Base-by-base conservation (phyloP, 495 filamentous ascomycete genomes). In the Xylaria longipes region DNA sequence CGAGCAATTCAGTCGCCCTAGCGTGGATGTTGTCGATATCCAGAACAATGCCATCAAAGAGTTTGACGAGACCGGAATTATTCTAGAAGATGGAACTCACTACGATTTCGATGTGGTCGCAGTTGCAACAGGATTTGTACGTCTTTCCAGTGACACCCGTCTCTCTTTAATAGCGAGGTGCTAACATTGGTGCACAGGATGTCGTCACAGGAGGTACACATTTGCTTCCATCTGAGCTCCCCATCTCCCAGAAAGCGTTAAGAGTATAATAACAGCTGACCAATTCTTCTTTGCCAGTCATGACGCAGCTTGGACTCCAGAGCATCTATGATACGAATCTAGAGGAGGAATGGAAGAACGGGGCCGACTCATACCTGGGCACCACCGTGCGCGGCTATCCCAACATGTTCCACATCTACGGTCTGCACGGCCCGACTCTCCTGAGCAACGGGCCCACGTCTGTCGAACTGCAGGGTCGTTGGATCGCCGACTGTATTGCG, bases 351-450 rank as follows among this genome's bases (percentile, higher is more conserved):
- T 89, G 86, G 86, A 79, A 80, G 64, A 71, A 75, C 22, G 71
- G 65, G 2, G 71, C 45, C 27, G 7, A 52, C 17, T 65, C 71
- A 22, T 56, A 73, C 39, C 57, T 73, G 4, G 71, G 71, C 3
- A 54, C 62, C 11, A 37, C 41, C 1, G 46, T 62, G 11, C 31
- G 56, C 71, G 56, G 57, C 56, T 73, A 58, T 60, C 87, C 88
- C 1, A 90, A 90, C 73, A 81, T 89, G 76, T 87, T 88, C 77
- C 80, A 83, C 71, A 73, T 82, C 6, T 86, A 86, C 73, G 87
- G 87, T 0, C 69, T 74, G 1, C 77, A 83, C 58, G 61, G 81
- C 29, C 75, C 81, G 29, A 77, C 79, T 4, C 78, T 84, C 0
- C 80, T 89, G 39, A 77, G 77, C 39, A 90, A 89, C 74, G 87